Conservation (phyloP, 75 land plant genomes). For the Picea sitchensis region DNA sequence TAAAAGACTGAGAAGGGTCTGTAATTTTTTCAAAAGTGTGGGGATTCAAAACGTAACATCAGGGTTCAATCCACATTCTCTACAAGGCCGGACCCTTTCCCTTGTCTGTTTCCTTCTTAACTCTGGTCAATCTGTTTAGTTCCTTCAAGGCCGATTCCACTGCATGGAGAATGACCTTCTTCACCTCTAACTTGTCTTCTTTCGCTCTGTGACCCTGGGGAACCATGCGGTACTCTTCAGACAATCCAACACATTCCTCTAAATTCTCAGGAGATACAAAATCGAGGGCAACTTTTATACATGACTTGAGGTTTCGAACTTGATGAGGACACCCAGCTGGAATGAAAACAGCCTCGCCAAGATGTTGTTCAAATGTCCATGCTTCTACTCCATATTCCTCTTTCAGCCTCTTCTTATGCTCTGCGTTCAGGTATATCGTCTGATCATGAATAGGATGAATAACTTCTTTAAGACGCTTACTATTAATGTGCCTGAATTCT, state of each 20-base stretch:
- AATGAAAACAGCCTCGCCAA: constrained; percentile 65
- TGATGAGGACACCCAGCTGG: constrained; percentile 68
- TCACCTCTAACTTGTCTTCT: constrained; percentile 66
- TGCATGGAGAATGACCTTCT: constrained; percentile 65
- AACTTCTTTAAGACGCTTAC: constrained; percentile 49
- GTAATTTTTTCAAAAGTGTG: too few species aligned
- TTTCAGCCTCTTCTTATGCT: constrained; percentile 61
- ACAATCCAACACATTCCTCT: constrained; percentile 37
- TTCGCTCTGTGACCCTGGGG: constrained; percentile 58
- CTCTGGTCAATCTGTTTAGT: background rate
- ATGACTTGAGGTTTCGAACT: constrained; percentile 63
- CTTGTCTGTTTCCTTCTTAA: too few species aligned
- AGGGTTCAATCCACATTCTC: too few species aligned
- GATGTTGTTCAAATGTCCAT: constrained; percentile 60
- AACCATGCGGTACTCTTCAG: constrained; percentile 50
- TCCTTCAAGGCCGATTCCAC: constrained; percentile 30
- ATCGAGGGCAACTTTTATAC: constrained; percentile 66
- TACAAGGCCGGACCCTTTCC: too few species aligned
- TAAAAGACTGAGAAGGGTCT: too few species aligned
- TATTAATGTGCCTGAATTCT: constrained; percentile 55
- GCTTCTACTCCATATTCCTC: constrained; percentile 71
- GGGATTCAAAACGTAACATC: too few species aligned
- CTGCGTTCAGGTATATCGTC: constrained; percentile 43
- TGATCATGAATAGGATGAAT: constrained; percentile 76
- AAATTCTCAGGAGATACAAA: constrained; percentile 65